A percentile compares a stretch with the other conserved stretches of the same genome.
These are phyloP conservation scores for Penicillium odoratum DNA, from an alignment of 495 filamentous ascomycete genomes.

Conservation along the genomic window DNA sequence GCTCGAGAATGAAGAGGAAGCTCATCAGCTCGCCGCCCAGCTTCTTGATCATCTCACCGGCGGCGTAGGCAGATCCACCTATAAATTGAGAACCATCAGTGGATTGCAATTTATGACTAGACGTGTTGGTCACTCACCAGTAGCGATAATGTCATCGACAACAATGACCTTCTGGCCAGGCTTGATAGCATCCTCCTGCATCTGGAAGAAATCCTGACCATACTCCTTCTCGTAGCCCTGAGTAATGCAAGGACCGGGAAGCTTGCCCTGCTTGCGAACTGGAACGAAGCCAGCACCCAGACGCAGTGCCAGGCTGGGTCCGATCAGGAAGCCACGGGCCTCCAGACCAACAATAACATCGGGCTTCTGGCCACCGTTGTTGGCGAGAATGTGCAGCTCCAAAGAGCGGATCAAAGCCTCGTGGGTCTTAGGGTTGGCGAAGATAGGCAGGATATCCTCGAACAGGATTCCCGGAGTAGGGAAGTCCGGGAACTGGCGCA, in stretches of 20 bases:
- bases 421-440: conserved; percentile 77
- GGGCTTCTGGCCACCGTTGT: conserved; percentile 57
- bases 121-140: conserved; percentile 59
- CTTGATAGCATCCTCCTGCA: conserved; percentile 83
- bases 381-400: conserved; percentile 72
- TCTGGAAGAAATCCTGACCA: conserved; percentile 93
- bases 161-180: conserved; percentile 86
- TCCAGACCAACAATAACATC: conserved; percentile 94
- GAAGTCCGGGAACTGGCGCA: conserved; percentile 88
- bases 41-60: conserved; percentile 79
- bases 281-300: conserved; percentile 90
- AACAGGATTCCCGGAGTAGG: conserved; percentile 93
- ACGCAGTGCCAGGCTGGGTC: conserved; percentile 82
- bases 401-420: conserved; percentile 78
- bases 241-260: conserved; percentile 83
- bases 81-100: conserved; percentile 5
- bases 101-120: not conserved
- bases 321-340: conserved; percentile 93
- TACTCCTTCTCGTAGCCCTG: conserved; percentile 94
- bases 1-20: conserved; percentile 94
- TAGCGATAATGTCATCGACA: conserved; percentile 98
- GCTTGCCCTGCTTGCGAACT: conserved; percentile 93
- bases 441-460: conserved; percentile 97
- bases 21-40: conserved; percentile 81
- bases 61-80: conserved; percentile 92